These are phyloP conservation scores for Albophoma yamanashiensis DNA, from an alignment of 2,329 filamentous ascomycete species.

Conservation along the genomic window DNA sequence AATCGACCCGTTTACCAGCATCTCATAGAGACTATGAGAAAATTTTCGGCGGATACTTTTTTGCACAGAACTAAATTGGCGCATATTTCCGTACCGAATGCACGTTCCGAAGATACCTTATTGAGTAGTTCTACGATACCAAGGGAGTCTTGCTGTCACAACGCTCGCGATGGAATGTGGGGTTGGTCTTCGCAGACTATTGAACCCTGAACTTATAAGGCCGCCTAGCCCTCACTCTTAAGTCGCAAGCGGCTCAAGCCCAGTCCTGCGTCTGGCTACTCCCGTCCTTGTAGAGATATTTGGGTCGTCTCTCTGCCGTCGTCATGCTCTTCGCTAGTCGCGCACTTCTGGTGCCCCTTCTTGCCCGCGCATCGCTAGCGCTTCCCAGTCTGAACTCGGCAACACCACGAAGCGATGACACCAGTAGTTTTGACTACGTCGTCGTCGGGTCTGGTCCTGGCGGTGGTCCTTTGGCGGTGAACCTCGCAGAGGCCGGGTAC, in stretches of 20 bases:
- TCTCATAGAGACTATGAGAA: background rate
- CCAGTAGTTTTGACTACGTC: conserved; percentile 42
- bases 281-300: background rate
- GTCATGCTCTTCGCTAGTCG: background rate
- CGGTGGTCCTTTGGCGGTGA: conserved; percentile 42
- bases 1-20: too few relatives aligned
- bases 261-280: background rate
- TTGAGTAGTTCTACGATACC: too few relatives aligned
- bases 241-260: background rate
- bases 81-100: too few relatives aligned
- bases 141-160: too few relatives aligned
- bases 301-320: background rate
- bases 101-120: too few relatives aligned
- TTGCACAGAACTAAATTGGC: too few relatives aligned
- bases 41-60: too few relatives aligned
- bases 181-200: too few relatives aligned
- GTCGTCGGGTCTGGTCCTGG: conserved; percentile 47
- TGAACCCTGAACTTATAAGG: too few relatives aligned
- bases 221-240: background rate
- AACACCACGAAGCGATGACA: background rate
- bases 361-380: background rate
- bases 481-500: conserved; percentile 44
- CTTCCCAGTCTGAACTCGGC: background rate
- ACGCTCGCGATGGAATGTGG: too few relatives aligned
- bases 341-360: background rate